Base-by-base conservation (phyloP, 2,329 filamentous ascomycete species). In the Fusarium metavorans region DNA sequence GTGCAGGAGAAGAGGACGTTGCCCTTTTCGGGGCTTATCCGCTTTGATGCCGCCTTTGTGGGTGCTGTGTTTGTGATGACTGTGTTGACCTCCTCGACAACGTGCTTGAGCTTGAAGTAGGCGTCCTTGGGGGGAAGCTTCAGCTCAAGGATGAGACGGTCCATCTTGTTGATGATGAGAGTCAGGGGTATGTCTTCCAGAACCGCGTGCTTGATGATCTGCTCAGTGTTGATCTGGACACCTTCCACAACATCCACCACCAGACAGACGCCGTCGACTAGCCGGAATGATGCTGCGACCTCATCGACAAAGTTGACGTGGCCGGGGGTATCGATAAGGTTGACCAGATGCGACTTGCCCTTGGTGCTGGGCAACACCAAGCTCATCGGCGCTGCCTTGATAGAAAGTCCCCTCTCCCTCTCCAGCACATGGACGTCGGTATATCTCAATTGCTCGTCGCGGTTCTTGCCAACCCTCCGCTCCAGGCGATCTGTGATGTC, bases 281-380 rank as follows among this genome's bases (percentile, higher is more conserved):
- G 85, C 48, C 97, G 91, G 78, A 98, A 87, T 1, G 95, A 93
- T 6, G 95, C 92, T 10, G 97, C 97, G 41, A 99, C 95, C 83
- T 99, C 97, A 81, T 99, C 97, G 48, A 97, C 96, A 82, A 99
- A 99, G 83, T 99, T 98, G 80, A 98, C 97, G 82, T 99, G 97
- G 8, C 97, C 97, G 1, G 97, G 97, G 1, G 97, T 99, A 84
- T 99, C 97, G 68, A 99, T 88, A 65, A 99, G 92, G 84, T 98
- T 98, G 85, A 99, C 86, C 4, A 99, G 88, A 84, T 98, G 95
- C 39, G 95, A 98, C 84, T 99, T 99, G 63, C 95, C 94, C 82
- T 94, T 95, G 10, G 95, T 95, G 76, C 91, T 94, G 79, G 94
- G 95, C 66, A 99, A 87, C 41, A 98, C 92, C 76, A 99, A 85